These are phyloP conservation scores for Middelhovenomyces tepae DNA, from an alignment of 805 yeast genomes.

Conservation along the genomic window DNA sequence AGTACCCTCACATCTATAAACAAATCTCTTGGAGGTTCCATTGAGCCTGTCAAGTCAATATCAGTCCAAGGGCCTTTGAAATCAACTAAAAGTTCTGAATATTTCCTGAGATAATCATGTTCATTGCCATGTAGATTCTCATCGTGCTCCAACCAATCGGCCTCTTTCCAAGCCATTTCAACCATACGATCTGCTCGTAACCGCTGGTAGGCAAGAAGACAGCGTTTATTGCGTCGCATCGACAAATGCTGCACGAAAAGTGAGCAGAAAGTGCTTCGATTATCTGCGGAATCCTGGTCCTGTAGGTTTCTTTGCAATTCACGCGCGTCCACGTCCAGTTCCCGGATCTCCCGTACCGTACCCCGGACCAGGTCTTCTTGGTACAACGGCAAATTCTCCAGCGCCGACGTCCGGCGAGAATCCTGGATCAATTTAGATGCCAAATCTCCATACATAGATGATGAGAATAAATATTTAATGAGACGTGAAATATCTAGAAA, in stretches of 20 bases:
- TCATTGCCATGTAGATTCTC: conserved; percentile 64
- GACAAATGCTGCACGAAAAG: conserved; percentile 61
- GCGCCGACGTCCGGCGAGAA: conserved; percentile 65
- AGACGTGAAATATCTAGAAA: too few species aligned
- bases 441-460: conserved; percentile 75
- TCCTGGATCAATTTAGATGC: conserved; percentile 79
- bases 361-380: conserved; percentile 63
- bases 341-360: conserved; percentile 59
- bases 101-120: conserved; percentile 64
- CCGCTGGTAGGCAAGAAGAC: conserved; percentile 75
- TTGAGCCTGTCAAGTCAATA: conserved; percentile 77
- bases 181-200: conserved; percentile 60
- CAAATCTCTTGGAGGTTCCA: conserved; percentile 84
- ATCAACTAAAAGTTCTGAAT: conserved; percentile 61
- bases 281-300: conserved; percentile 6
- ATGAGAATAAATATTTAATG: neutral
- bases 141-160: conserved; percentile 23
- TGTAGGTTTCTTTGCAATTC: conserved; percentile 23
- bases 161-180: conserved; percentile 58
- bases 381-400: conserved; percentile 60
- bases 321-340: conserved; percentile 28
- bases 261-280: conserved; percentile 26
- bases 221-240: conserved; percentile 82
- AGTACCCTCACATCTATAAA: conserved; percentile 90
- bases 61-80: conserved; percentile 75